Evolutionary conservation across 1,139 yeast genomes (phyloP), one percentile per base, ranked within the genome.

Genomic region (Saccharomycopsis hybrid): DNA sequence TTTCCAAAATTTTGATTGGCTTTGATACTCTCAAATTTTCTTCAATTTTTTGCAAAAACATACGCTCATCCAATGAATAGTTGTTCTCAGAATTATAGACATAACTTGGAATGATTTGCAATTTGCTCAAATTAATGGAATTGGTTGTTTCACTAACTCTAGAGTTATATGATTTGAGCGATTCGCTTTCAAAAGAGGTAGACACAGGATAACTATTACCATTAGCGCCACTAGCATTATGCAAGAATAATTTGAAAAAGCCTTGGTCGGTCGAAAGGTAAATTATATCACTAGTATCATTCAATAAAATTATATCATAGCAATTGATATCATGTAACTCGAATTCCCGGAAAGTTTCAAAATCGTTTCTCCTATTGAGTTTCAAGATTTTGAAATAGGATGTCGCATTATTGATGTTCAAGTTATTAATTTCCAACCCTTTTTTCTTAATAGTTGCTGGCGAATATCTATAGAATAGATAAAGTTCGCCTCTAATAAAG

Each of bases 371-470:
- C 11, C 36, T 30, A 27, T 52, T 49, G 47, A 52, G 32, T 24
- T 41, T 43, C n/a, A 52, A 45, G 9, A 52, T 39, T 35, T 45
- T 47, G 39, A 52, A 52, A 35, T 43, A 39, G 4, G 51, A 50
- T n/a, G 39, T 45, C 4, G 37, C 30, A 5, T 44, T 18, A 27
- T 43, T 50, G 24, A 29, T 30, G 28, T 37, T 42, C 38, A 50
- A 43, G 35, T 49, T 49, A 29, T 49, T 52, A 27, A 46, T 44
- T 36, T 49, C 54, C 5, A 50, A 8, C 3, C 53, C 53, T 11
- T 48, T 51, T 27, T 51, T 51, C 39, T 51, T 51, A 18, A 51
- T 48, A 13, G 53, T 47, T n/a, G 52, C 35, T 25, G 52, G 54
- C 18, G 49, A 35, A 35, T 50, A 52, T 3, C 55, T 9, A 30